Evolutionary conservation across 352 stramenopile species (phyloP), one percentile per base, ranked within the genome.

Genomic region (Phytophthora capsici): DNA sequence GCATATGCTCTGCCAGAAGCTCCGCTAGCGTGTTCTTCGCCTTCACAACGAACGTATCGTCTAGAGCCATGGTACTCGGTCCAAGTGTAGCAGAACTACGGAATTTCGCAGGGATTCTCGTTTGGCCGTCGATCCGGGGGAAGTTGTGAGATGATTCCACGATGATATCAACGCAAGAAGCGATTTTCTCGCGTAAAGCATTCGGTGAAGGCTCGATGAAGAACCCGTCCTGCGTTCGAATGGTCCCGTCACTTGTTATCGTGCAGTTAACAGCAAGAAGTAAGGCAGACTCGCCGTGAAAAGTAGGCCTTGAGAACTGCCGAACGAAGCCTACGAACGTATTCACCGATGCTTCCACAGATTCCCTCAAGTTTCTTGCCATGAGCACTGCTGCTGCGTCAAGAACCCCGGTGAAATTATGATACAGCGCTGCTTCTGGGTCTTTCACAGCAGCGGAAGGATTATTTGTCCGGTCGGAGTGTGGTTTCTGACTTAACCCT

Each of bases 91-190:
- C 70, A 2, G 81, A 52, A 17, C 73, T 91, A 1, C 80, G 77
- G 23, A 96, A 80, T 40, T 80, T 80, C 0, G 57, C n/a, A 1
- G 88, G 87, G 6, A 93, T 66, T 58, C 82, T 91, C 6, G 87
- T 93, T 60, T 91, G 89, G 6, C 78, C 57, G 37, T 98, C 92
- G 51, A 97, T 91, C 23, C 90, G 85, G n/a, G 90, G 88, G 47
- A 97, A 97, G n/a, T 81, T 79, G 45, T 96, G 88, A 3, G 86
- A 83, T 0, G 91, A 84, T 44, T 94, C 86, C n/a, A 94, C 86
- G 47, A 95, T 79, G 10, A 80, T 55, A 32, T 82, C 78, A 20
- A 94, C 55, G 38, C 84, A 95, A 36, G 64, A 78, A 16, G 80
- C 66, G 43, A 93, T 73, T 43, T 89, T 86, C 41, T 95, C 86